phyloP scores from a whole-genome alignment of 2,329 filamentous ascomycete genomes.

The Magnaporthiopsis poae region DNA sequence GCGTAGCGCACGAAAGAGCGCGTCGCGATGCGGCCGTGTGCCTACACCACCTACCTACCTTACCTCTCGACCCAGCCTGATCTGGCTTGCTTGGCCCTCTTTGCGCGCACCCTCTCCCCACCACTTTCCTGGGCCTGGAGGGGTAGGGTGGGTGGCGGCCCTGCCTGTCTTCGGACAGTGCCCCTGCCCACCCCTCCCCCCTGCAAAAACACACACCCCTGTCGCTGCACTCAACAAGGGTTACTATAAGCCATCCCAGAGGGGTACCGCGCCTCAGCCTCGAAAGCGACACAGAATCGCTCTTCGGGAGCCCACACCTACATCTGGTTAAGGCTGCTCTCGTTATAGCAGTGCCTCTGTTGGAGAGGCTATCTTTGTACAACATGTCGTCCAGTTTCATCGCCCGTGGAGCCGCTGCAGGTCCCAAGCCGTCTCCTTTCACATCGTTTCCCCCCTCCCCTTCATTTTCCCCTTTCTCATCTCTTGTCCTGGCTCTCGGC shows the following conservation, averaged over 20 bases:
- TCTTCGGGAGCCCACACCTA: neutral
- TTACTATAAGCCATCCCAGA: neutral
- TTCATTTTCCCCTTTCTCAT: neutral
- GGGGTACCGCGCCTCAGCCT: neutral
- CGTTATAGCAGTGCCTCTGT: neutral
- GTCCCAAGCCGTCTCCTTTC: constrained; percentile 2
- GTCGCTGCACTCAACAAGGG: neutral
- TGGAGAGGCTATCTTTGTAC: constrained; percentile 6
- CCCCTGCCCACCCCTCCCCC: too few relatives aligned
- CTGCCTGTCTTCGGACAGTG: neutral
- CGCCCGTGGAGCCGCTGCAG: constrained; percentile 4
- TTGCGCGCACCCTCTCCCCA: neutral
- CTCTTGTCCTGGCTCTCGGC: constrained; percentile 3
- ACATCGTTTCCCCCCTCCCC: neutral
- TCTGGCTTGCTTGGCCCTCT: neutral
- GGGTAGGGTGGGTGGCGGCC: neutral
- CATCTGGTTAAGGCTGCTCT: neutral
- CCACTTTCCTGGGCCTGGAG: neutral
- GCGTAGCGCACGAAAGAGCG: neutral
- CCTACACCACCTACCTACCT: too few relatives aligned
- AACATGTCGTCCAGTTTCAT: constrained; percentile 5
- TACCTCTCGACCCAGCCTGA: neutral
- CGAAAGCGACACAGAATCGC: neutral
- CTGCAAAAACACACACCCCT: neutral
- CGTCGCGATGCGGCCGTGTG: neutral